phyloP scores from a whole-genome alignment of 352 stramenopile genomes.

The Globisporangium spinosum region DNA sequence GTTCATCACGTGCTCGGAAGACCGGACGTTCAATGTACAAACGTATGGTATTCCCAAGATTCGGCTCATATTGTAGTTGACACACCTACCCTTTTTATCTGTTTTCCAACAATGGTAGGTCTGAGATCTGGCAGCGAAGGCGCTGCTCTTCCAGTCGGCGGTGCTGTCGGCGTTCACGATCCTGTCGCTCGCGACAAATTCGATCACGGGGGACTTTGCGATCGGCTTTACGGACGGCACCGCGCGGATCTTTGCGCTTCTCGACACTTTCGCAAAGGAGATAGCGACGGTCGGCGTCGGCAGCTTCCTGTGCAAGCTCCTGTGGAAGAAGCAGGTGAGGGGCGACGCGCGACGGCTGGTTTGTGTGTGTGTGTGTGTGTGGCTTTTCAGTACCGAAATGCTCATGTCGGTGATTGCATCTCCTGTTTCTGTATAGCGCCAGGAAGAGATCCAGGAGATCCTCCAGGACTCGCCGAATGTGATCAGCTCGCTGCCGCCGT shows the following conservation, averaged over 20 bases:
- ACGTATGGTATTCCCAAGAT: not conserved
- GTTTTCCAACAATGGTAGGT: slow-evolving; percentile 34
- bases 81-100: not conserved
- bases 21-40: slow-evolving; percentile 79
- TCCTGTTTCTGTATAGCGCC: slow-evolving; percentile 14
- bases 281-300: slow-evolving; percentile 44
- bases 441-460: slow-evolving; percentile 42
- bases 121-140: slow-evolving; percentile 64
- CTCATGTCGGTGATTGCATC: not conserved
- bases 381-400: not conserved
- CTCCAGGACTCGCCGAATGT: slow-evolving; percentile 52
- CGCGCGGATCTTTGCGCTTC: slow-evolving; percentile 51
- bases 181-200: slow-evolving; percentile 56
- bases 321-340: slow-evolving; percentile 33
- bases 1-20: slow-evolving; percentile 71
- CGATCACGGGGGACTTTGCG: slow-evolving; percentile 52
- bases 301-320: slow-evolving; percentile 38
- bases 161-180: slow-evolving; percentile 77
- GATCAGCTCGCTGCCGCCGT: slow-evolving; percentile 63
- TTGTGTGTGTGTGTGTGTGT: not conserved
- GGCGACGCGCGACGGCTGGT: no score
- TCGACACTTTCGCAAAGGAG: slow-evolving; percentile 55
- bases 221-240: slow-evolving; percentile 74
- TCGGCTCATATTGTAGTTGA: not conserved
- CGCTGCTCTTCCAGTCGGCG: slow-evolving; percentile 69